Evolutionary conservation across 345 rosid genomes (phyloP).

Genomic region (Geranium rotundifolium): DNA sequence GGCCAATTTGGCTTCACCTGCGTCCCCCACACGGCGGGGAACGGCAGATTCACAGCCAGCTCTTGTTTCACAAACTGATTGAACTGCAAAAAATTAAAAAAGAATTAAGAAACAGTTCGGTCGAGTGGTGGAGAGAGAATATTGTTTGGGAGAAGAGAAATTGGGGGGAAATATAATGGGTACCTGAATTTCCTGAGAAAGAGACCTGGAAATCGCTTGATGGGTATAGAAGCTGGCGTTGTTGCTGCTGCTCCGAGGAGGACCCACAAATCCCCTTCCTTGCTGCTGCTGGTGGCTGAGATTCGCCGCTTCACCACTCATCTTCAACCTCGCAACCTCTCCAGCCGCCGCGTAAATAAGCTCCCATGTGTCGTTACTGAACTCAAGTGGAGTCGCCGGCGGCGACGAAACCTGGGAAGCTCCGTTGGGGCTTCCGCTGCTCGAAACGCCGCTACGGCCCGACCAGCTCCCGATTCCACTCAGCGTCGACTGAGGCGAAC

Average conservation of each 20-base stretch:
- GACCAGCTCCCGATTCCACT: conserved; percentile 43
- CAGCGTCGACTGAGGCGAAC: conserved; percentile 66
- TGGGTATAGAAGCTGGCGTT: conserved; percentile 6
- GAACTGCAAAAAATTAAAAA: too few relatives aligned
- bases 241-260: conserved; percentile 1
- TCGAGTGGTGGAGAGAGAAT: too few relatives aligned
- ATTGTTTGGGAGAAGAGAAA: too few relatives aligned
- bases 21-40: conserved; percentile 13
- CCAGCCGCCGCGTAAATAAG: conserved; percentile 63
- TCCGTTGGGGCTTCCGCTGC: conserved; percentile 39
- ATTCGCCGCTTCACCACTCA: conserved; percentile 15
- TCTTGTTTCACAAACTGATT: too few relatives aligned
- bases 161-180: too few relatives aligned
- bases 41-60: conserved; percentile 12
- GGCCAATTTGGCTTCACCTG: conserved; percentile 14
- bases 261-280: not conserved
- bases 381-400: conserved; percentile 38
- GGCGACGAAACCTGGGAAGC: conserved; percentile 42
- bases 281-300: conserved; percentile 1
- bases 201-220: too few relatives aligned
- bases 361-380: conserved; percentile 36
- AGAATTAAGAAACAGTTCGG: too few relatives aligned
- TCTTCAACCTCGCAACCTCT: conserved; percentile 54
- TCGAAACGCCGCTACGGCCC: conserved; percentile 12
- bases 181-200: too few relatives aligned